Evolutionary conservation across 495 filamentous ascomycete genomes (phyloP), one percentile per base, ranked within the genome.

Genomic region (Penicillium paradoxum): DNA sequence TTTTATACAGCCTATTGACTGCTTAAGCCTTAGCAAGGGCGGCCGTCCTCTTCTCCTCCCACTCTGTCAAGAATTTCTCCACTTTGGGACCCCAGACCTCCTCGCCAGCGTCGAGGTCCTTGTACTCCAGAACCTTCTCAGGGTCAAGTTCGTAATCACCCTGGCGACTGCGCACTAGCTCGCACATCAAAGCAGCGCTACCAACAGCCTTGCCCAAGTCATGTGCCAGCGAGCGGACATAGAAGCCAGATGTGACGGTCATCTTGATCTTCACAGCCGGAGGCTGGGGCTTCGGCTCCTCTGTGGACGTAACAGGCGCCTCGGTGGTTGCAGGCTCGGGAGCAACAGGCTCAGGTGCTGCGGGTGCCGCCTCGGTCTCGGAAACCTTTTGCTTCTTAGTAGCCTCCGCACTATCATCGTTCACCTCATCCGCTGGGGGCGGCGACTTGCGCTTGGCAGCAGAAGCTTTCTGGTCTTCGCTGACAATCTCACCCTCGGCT

Each of bases 171-270:
- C 93, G 84, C 41, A 86, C 77, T 27, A 99, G 80, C 52, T 85
- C 81, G 44, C 89, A 85, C 93, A 99, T 97, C 60, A 92, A 73
- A 22, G 79, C 93, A 29, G 86, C 82, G 30, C 88, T 95, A 21
- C 85, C 84, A 10, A 95, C 72, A 38, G 90, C 88, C 58, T 83
- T 79, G 15, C 93, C 93, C 25, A 99, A 77, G 60, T 99, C 95
- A 60, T 97, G 90, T 49, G 89, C 88, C 38, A 99, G 78, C 30
- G 86, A 91, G 49, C 93, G 88, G 36, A 99, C 93, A 70, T 99
- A 99, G 77, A 97, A 99, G 37, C 93, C 93, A 4, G 90, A 96
- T 4, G 90, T 86, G 36, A 96, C 93, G 1, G 87, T 95, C 88
- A 99, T 90, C 49, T 84, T 82, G 44, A 99, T 80, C 64, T 80